These are phyloP conservation scores for Russula lepida DNA, from an alignment of 768 basidiomycete species.

Conservation along the genomic window DNA sequence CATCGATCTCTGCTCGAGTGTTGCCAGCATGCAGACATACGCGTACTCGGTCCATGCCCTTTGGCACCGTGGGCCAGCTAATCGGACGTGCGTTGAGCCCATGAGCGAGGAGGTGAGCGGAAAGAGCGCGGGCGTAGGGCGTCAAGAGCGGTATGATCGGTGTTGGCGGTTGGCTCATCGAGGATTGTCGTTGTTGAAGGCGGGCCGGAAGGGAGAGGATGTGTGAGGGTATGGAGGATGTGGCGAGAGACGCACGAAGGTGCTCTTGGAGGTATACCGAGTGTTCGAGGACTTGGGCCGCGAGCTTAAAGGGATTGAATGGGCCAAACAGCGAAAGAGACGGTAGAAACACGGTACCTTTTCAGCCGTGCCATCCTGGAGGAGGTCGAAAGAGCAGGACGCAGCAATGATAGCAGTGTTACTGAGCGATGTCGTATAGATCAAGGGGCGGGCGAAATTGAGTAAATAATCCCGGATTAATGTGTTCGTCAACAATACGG, in stretches of 20 bases:
- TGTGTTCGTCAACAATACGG: constrained; percentile 65
- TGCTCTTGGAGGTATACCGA: neutral
- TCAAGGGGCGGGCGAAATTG: constrained; percentile 86
- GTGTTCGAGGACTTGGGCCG: neutral
- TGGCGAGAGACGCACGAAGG: neutral
- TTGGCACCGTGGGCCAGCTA: constrained; percentile 84
- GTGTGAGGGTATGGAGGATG: neutral
- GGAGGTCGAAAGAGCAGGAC: constrained; percentile 70
- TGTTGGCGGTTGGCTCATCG: neutral
- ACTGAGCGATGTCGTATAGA: constrained; percentile 85
- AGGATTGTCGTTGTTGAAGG: neutral
- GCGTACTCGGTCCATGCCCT: constrained; percentile 74
- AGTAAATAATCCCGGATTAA: constrained; percentile 46
- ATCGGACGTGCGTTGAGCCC: constrained; percentile 69
- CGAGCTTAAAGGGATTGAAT: neutral
- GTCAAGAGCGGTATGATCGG: constrained; percentile 45
- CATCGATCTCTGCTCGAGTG: constrained; percentile 50
- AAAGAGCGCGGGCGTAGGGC: constrained; percentile 61
- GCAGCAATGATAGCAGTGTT: constrained; percentile 66
- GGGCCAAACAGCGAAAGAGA: neutral
- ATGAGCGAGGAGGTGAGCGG: constrained; percentile 45
- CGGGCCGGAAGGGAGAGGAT: neutral
- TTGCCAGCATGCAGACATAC: constrained; percentile 86
- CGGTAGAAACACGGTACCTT: constrained; percentile 33
- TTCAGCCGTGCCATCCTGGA: constrained; percentile 58